phyloP scores from a whole-genome alignment of 2,329 filamentous ascomycete species.

The Domatiomyces globalis region DNA sequence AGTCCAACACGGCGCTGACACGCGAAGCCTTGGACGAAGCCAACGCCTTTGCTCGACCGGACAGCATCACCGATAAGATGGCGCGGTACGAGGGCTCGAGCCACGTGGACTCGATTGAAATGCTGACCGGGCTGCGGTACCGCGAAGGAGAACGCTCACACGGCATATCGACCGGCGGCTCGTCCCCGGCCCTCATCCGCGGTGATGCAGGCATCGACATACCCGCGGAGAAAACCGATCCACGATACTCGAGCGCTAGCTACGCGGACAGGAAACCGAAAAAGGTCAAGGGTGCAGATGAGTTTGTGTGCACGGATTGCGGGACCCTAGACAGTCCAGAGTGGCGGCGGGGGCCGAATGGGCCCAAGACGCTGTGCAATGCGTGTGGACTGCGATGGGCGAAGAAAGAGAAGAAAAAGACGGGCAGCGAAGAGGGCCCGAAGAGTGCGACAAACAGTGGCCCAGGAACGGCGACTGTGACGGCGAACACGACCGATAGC shows the following conservation, averaged over 20 bases:
- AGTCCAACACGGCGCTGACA: constrained; percentile 56
- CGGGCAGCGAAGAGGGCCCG: constrained; percentile 1
- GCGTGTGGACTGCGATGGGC: constrained; percentile 68
- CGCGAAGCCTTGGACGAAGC: constrained; percentile 67
- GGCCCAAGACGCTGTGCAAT: constrained; percentile 90
- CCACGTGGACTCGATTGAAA: constrained; percentile 78
- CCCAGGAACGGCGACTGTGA: not conserved
- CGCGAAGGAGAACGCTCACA: constrained; percentile 76
- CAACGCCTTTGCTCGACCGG: constrained; percentile 48
- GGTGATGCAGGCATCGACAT: constrained; percentile 81
- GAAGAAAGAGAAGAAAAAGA: constrained; percentile 62
- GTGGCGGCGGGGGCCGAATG: constrained; percentile 86
- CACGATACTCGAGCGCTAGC: constrained; percentile 36
- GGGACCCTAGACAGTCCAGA: constrained; percentile 89
- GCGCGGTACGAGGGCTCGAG: constrained; percentile 61
- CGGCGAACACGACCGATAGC: not conserved
- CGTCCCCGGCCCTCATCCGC: constrained; percentile 64
- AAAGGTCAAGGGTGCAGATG: constrained; percentile 66
- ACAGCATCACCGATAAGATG: constrained; percentile 75
- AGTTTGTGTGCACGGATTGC: constrained; percentile 93
- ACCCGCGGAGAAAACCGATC: constrained; percentile 56
- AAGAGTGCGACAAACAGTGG: not conserved
- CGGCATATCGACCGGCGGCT: constrained; percentile 75
- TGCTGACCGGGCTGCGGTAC: constrained; percentile 79
- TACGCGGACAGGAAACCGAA: constrained; percentile 54